phyloP scores from a whole-genome alignment of 305 asterid genomes.

The Solanum chacoense region DNA sequence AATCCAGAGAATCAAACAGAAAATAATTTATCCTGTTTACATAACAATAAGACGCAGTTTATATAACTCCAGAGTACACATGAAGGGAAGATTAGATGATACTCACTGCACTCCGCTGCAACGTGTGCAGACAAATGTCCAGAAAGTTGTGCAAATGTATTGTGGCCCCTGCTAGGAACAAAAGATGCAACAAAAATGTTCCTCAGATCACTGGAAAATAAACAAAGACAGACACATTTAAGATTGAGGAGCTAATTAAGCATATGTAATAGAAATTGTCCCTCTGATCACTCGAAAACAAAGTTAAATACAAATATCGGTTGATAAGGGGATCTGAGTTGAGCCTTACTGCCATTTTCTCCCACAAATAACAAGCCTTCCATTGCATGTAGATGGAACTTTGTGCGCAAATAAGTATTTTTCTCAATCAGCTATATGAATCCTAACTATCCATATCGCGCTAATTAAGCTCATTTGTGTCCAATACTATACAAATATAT shows the following conservation, averaged over 20 bases:
- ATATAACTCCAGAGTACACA: not conserved
- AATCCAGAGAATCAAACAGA: not conserved
- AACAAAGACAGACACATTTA: not conserved
- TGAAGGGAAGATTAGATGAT: not conserved
- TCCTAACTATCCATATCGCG: not conserved
- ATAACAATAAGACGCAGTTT: not conserved
- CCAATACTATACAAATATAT: not conserved
- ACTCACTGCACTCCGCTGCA: constrained; percentile 98
- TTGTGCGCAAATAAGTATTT: not conserved
- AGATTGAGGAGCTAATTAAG: not conserved
- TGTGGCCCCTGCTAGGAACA: constrained; percentile 74
- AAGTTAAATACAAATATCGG: not conserved
- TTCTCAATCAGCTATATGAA: not conserved
- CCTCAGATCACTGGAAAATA: not conserved
- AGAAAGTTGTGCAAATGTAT: constrained; percentile 85
- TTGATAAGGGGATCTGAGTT: not conserved
- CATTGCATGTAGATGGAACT: not conserved
- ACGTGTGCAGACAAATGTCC: constrained; percentile 86
- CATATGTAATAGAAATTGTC: not conserved
- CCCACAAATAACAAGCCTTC: not conserved
- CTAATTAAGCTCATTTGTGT: not conserved
- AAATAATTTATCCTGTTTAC: not conserved
- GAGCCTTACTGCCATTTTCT: not conserved
- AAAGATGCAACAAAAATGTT: not conserved
- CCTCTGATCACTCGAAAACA: not conserved